Percentiles rank a stretch among this genome's conserved stretches.
Evolutionary conservation across 768 basidiomycete species (phyloP).

Genomic region (Kwoniella shandongensis): DNA sequence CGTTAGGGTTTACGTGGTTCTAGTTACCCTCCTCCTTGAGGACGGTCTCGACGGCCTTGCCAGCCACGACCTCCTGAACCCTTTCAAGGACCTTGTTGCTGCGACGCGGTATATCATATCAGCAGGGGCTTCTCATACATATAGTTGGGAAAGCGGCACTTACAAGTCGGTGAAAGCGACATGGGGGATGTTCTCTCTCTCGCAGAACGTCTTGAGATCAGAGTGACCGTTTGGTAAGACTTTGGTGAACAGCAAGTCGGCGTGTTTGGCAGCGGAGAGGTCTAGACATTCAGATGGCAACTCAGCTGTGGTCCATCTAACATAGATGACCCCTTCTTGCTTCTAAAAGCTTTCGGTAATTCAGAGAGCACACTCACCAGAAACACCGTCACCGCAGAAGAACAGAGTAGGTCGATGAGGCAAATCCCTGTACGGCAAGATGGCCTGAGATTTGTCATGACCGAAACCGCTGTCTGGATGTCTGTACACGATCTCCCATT

Average conservation of each 20-base stretch:
- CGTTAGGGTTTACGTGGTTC: too few species aligned
- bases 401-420: constrained; percentile 72
- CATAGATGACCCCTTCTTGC: background rate
- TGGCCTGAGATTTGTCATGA: constrained; percentile 95
- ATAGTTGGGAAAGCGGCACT: constrained; percentile 6
- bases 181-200: constrained; percentile 72
- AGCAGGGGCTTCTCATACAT: background rate
- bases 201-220: constrained; percentile 82
- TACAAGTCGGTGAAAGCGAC: constrained; percentile 69
- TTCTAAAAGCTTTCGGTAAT: background rate
- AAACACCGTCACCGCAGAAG: constrained; percentile 98
- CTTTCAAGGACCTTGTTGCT: constrained; percentile 54
- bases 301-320: background rate
- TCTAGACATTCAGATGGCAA: constrained; percentile 58
- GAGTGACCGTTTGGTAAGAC: constrained; percentile 60
- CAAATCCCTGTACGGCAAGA: constrained; percentile 80
- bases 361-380: constrained; percentile 60
- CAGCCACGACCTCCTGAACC: constrained; percentile 71
- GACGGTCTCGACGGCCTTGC: constrained; percentile 63
- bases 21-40: constrained; percentile 46
- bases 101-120: constrained; percentile 47
- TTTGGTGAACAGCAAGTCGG: constrained; percentile 95
- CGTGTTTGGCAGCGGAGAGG: constrained; percentile 86
- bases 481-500: constrained; percentile 71
- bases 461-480: constrained; percentile 88